These are phyloP conservation scores for Candida tibetensis DNA, from an alignment of 805 yeast species.

Conservation along the genomic window DNA sequence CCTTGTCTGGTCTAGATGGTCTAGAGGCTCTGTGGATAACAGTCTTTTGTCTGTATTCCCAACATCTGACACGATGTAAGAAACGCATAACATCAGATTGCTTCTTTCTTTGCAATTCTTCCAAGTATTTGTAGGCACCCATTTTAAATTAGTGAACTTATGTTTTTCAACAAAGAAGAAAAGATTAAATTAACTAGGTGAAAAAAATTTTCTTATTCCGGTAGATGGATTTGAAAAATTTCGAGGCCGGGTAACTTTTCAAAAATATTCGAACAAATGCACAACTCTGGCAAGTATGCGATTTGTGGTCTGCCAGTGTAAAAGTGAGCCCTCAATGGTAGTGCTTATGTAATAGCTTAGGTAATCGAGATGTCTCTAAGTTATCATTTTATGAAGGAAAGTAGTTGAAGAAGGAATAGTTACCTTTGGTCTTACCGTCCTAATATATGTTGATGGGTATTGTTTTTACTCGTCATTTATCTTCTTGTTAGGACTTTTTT, in stretches of 20 bases:
- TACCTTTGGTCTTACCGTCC: too few species aligned
- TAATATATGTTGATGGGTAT: too few species aligned
- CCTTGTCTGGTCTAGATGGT: constrained; percentile 99
- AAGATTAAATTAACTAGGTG: constrained; percentile 3
- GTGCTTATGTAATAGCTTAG: background rate
- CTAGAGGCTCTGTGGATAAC: constrained; percentile 98
- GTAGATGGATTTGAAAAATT: background rate
- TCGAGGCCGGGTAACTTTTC: constrained; percentile 3
- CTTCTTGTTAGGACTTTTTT: too few species aligned
- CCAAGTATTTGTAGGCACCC: constrained; percentile 99
- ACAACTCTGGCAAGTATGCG: too few species aligned
- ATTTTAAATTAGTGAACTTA: constrained; percentile 40
- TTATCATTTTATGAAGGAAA: too few species aligned
- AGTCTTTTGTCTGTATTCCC: constrained; percentile 99
- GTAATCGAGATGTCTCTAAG: too few species aligned
- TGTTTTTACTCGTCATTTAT: too few species aligned
- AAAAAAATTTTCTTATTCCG: constrained; percentile 3
- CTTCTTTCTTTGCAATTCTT: constrained; percentile 99
- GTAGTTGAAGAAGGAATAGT: too few species aligned
- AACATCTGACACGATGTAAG: constrained; percentile 99
- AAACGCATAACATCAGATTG: constrained; percentile 99
- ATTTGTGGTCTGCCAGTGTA: too few species aligned
- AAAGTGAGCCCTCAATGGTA: background rate
- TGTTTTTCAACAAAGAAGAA: constrained; percentile 10
- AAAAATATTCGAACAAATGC: too few species aligned